Evolutionary conservation across 345 rosid species (phyloP).

Genomic region (Boechera stricta): DNA sequence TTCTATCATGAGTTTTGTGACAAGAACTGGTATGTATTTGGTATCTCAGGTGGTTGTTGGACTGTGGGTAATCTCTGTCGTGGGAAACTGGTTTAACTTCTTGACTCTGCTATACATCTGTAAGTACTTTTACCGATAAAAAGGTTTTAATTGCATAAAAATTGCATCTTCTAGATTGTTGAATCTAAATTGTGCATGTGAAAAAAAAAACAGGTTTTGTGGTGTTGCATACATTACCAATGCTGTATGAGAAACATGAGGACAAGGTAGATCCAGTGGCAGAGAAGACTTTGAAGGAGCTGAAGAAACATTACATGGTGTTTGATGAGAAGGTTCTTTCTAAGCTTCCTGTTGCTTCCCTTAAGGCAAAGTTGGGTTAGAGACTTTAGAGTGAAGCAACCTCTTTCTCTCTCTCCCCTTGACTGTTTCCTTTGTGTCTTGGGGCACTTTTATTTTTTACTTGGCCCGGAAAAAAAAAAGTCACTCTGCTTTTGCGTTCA

Average conservation of each 20-base stretch:
- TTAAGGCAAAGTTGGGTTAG: conserved; percentile 51
- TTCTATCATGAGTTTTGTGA: background rate
- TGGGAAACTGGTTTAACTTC: conserved; percentile 81
- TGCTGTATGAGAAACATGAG: conserved; percentile 86
- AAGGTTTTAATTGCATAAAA: background rate
- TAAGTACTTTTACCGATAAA: conserved; percentile 13
- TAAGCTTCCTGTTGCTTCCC: conserved; percentile 63
- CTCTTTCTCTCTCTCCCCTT: background rate
- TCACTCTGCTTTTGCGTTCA: background rate
- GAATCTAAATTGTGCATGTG: background rate
- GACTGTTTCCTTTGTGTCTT: conserved; percentile 32
- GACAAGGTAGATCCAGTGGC: conserved; percentile 79
- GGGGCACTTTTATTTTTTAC: conserved; percentile 5
- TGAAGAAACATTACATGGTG: conserved; percentile 70
- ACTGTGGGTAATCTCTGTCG: conserved; percentile 67
- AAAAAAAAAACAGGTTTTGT: conserved; percentile 52
- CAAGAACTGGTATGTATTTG: background rate
- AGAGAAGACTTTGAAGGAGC: conserved; percentile 66
- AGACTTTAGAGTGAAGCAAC: conserved; percentile 22
- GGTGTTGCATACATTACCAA: conserved; percentile 71
- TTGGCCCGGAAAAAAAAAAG: background rate
- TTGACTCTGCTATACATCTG: conserved; percentile 76
- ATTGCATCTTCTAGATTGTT: background rate
- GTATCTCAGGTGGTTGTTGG: conserved; percentile 63
- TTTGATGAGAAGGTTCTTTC: conserved; percentile 70